A percentile compares a stretch with the other conserved stretches of the same genome.
Conservation (phyloP, 768 basidiomycete genomes). For the Solioccasus polychromus region DNA sequence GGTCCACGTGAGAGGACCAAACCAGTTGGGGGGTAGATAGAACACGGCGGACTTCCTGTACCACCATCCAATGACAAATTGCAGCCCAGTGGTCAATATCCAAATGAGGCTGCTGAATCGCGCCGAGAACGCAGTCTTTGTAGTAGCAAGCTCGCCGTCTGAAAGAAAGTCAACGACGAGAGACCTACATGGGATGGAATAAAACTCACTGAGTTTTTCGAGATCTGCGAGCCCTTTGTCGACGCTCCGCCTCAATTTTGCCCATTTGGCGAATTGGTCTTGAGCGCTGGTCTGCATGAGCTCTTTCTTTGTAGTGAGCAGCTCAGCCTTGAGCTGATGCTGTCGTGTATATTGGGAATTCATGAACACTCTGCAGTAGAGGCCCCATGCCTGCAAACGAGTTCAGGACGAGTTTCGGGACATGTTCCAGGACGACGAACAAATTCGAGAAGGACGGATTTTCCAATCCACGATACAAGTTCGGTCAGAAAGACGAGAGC, state of each 20-base stretch:
- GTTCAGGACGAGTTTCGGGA: constrained; percentile 4
- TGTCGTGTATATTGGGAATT: constrained; percentile 55
- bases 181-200: no score
- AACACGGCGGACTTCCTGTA: constrained; percentile 90
- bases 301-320: constrained; percentile 79
- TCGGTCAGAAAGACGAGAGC: constrained; percentile 78
- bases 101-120: constrained; percentile 76
- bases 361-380: constrained; percentile 68
- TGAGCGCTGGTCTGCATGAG: constrained; percentile 89
- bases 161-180: no score
- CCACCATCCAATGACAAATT: constrained; percentile 87
- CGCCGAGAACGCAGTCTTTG: constrained; percentile 60
- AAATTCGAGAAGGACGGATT: constrained; percentile 75
- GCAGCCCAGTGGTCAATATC: constrained; percentile 83
- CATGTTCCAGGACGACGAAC: constrained; percentile 45
- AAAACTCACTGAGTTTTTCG: constrained; percentile 81
- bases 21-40: constrained; percentile 88
- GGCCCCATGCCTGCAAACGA: constrained; percentile 59
- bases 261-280: constrained; percentile 99
- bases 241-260: constrained; percentile 82
- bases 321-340: constrained; percentile 70
- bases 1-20: constrained; percentile 86
- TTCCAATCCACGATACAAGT: constrained; percentile 85
- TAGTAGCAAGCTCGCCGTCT: constrained; percentile 67
- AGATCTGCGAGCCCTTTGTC: constrained; percentile 91